Base-by-base conservation (phyloP, 768 basidiomycete species). In the Trametes maxima region DNA sequence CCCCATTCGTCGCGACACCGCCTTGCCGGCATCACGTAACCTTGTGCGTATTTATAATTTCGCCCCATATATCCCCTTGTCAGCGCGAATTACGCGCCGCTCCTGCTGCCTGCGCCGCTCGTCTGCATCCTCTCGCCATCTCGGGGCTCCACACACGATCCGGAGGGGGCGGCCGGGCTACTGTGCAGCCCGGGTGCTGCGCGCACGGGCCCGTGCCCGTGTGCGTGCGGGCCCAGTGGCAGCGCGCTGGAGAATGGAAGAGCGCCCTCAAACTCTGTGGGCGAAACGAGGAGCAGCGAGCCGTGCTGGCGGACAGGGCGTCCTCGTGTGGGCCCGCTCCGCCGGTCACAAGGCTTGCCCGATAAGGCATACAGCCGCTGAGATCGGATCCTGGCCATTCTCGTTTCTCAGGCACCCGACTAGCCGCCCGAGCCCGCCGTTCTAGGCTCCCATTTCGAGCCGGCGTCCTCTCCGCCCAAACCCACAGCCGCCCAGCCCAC, bases 351-450 rank as follows among this genome's bases (percentile, higher is more conserved):
- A 64, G 62, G 62, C 56, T 59, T 59, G 39, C 62, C 62, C 62
- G 62, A 64, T 64, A 55, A 54, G 45, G 14, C 57, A 25, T 60
- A 65, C 21, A 65, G 66, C 66, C 66, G 66, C 66, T 62, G 63
- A 67, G 67, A 65, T 67, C 67, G 67, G 67, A 65, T 43, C 44
- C 46, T 39, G 57, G 60, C 62, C 64, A 63, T 65, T 59, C 54
- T 50, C 44, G 28, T 50, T 62, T 53, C 67, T 48, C 62, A 63
- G 67, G 67, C 56, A 63, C 67, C 61, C 58, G 59, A 43, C 17
- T 57, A 49, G 65, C 50, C 61, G 61, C 62, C 59, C 56, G 48
- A 35, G 42, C 55, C 59, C 55, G 59, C 21, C 54, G 52, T 60
- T 60, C 59, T 54, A 55, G 59, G 35, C 57, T 63, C 49, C 25